phyloP scores from a whole-genome alignment of 1,139 yeast species.

The Candida albicans region DNA sequence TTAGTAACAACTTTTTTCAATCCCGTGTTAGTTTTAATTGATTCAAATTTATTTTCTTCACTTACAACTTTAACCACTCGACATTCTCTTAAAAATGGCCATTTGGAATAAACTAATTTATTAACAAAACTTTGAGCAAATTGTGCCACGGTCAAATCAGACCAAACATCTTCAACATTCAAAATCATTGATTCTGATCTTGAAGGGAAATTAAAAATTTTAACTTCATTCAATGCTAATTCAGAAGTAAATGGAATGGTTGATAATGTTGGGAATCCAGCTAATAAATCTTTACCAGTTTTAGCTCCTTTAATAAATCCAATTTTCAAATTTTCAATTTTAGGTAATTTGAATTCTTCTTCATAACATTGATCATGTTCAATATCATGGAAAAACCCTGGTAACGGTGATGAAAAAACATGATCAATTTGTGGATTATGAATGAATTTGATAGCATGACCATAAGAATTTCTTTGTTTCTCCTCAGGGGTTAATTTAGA shows the following conservation, averaged over 20 bases:
- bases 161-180: constrained; percentile 53
- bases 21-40: constrained; percentile 29
- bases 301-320: constrained; percentile 72
- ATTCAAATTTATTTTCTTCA: constrained; percentile 47
- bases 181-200: constrained; percentile 80
- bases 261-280: constrained; percentile 87
- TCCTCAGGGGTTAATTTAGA: constrained; percentile 67
- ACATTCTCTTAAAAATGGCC: constrained; percentile 90
- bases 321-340: constrained; percentile 47
- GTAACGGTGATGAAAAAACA: constrained; percentile 74
- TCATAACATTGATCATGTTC: constrained; percentile 79
- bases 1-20: constrained; percentile 38
- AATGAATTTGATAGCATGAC: constrained; percentile 63
- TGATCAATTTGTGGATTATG: constrained; percentile 76
- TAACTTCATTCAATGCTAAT: constrained; percentile 61
- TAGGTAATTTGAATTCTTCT: constrained; percentile 51
- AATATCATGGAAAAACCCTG: constrained; percentile 74
- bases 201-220: constrained; percentile 83
- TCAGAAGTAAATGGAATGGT: constrained; percentile 60
- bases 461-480: constrained; percentile 68
- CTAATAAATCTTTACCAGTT: constrained; percentile 67
- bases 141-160: constrained; percentile 49
- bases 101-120: constrained; percentile 67
- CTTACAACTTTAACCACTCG: constrained; percentile 66
- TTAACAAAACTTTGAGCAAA: constrained; percentile 61